Evolutionary conservation across 345 rosid genomes (phyloP).

Genomic region (Eucalyptus viminalis): DNA sequence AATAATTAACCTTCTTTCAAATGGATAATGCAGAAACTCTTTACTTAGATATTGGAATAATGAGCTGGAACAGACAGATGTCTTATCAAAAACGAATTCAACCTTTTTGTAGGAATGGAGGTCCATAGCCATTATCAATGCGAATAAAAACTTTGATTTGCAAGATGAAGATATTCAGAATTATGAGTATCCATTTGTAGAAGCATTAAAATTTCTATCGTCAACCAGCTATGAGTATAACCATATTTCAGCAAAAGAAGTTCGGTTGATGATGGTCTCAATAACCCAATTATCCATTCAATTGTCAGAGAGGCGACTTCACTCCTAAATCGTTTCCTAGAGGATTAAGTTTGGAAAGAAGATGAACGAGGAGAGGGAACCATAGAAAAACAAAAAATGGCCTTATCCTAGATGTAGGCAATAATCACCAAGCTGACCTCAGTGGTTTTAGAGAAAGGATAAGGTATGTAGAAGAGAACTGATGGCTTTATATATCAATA

Average conservation of each 20-base stretch:
- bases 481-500: not conserved
- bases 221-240: not conserved
- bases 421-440: not conserved
- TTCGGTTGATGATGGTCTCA: not conserved
- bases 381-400: not conserved
- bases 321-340: not conserved
- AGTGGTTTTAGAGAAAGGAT: not conserved
- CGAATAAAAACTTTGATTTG: not conserved
- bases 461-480: not conserved
- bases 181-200: not conserved
- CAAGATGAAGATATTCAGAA: not conserved
- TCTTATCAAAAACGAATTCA: not conserved
- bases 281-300: not conserved
- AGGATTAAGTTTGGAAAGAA: not conserved
- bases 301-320: not conserved
- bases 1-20: not conserved
- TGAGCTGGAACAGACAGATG: not conserved
- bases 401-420: not conserved
- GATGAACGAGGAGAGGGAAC: not conserved
- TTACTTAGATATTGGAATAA: not conserved
- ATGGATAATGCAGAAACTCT: not conserved
- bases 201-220: not conserved
- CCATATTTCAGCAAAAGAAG: not conserved
- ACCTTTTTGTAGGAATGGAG: not conserved
- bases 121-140: not conserved